These are phyloP conservation scores for Colletotrichum musicola DNA, from an alignment of 2,329 filamentous ascomycete species.

Conservation along the genomic window DNA sequence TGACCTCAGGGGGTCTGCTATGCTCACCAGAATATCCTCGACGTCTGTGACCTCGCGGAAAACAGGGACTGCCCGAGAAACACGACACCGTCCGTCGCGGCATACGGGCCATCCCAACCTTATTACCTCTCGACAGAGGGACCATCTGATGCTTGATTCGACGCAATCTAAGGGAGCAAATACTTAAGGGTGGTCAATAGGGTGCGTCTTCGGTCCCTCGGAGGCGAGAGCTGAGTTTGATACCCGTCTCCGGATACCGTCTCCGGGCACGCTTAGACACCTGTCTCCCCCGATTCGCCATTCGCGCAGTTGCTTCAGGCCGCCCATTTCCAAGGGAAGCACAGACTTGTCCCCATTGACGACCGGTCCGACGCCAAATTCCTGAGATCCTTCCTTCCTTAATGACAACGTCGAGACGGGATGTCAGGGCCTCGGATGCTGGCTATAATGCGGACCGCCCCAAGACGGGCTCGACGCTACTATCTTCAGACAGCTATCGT, in stretches of 20 bases:
- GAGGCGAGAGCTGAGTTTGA: slow-evolving; percentile 19
- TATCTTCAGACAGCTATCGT: background rate
- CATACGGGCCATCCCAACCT: slow-evolving; percentile 17
- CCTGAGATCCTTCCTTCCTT: slow-evolving; percentile 19
- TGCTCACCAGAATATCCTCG: background rate
- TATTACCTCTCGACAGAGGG: slow-evolving; percentile 6
- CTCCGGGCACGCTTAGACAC: slow-evolving; percentile 15
- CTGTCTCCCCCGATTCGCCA: background rate
- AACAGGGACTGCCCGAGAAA: slow-evolving; percentile 5
- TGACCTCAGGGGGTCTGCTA: background rate
- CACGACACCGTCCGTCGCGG: slow-evolving; percentile 3
- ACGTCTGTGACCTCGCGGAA: background rate
- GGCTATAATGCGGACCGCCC: slow-evolving; percentile 17
- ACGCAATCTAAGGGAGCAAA: background rate
- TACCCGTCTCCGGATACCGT: slow-evolving; percentile 33
- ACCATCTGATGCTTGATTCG: slow-evolving; percentile 15
- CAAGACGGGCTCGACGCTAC: background rate
- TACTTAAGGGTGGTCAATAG: background rate
- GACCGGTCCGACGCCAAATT: slow-evolving; percentile 6
- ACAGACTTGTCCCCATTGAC: slow-evolving; percentile 14
- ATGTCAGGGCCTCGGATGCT: slow-evolving; percentile 37
- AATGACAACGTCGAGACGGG: slow-evolving; percentile 27
- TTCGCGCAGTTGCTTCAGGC: slow-evolving; percentile 17
- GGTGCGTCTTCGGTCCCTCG: slow-evolving; percentile 23
- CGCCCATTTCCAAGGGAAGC: slow-evolving; percentile 1